Percentiles rank a stretch among this genome's conserved stretches.
Evolutionary conservation across 139 green algal species (phyloP).

Genomic region (Spirogloea muscicola): DNA sequence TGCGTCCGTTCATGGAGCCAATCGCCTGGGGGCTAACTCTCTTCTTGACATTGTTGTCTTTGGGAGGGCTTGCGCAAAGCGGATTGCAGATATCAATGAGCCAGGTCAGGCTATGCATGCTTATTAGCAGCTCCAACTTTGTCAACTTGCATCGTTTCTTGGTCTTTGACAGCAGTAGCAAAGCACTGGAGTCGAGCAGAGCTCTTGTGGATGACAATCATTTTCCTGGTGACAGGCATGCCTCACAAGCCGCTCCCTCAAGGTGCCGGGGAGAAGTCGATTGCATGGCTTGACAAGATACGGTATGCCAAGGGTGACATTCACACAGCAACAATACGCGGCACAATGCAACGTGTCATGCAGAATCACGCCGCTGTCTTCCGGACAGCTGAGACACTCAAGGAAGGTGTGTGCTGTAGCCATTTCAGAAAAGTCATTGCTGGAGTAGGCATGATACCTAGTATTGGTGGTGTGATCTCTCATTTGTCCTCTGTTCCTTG

Average conservation of each 20-base stretch:
- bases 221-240: constrained; percentile 34
- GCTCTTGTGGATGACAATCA: too few relatives aligned
- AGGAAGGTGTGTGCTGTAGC: constrained; percentile 63
- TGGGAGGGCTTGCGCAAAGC: constrained; percentile 86
- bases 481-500: too few relatives aligned
- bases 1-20: constrained; percentile 84
- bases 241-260: constrained; percentile 70
- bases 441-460: too few relatives aligned
- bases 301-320: constrained; percentile 74
- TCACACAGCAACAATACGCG: constrained; percentile 70
- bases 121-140: too few relatives aligned
- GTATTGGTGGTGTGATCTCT: too few relatives aligned
- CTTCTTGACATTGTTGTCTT: constrained; percentile 99
- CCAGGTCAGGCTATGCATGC: too few relatives aligned
- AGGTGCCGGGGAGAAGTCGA: constrained; percentile 66
- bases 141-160: too few relatives aligned
- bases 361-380: constrained; percentile 94
- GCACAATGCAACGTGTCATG: constrained; percentile 60
- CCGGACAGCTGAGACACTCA: constrained; percentile 81
- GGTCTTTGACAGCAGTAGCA: too few relatives aligned
- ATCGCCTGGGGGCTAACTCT: constrained; percentile 96
- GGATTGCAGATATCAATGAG: constrained; percentile 68
- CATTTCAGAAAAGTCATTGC: too few relatives aligned
- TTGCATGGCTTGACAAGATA: constrained; percentile 82
- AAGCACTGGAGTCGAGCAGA: too few relatives aligned